Base-by-base conservation (phyloP, 2,329 filamentous ascomycete genomes). In the Paracorniculantispora psalliotae region DNA sequence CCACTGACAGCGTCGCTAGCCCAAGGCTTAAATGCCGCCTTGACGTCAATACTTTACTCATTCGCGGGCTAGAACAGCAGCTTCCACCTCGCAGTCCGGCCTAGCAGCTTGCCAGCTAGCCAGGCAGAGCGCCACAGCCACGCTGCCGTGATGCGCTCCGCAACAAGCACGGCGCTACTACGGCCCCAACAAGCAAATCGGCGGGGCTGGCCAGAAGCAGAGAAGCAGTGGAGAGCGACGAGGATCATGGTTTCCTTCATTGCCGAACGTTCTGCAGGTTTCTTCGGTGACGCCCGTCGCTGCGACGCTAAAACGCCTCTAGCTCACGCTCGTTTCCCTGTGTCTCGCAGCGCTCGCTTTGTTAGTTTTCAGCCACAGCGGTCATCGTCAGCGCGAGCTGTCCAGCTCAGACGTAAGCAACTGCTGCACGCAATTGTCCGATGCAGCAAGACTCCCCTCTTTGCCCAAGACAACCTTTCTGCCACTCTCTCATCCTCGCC, bases 121-220 rank as follows among this genome's bases (percentile, higher is more conserved):
- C 39, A 10, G 30, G 51, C 43, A 28, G 28, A 47, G 53, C 41
- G 53, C 43, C 53, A 47, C 53, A 39, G 17, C 39, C 39, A 43
- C 19, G 23, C 41, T 19, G 21, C 41, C 37, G 26, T 33, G 51
- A 44, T 30, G 51, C n/a, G 10, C 49, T 56, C 53, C 53, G 53
- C 53, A 50, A 41, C 26, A 13, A 44, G 33, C n/a, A 43, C 56
- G 56, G 56, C 47, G 48, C 48, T 58, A 58, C 23, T 58, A 43
- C 56, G 56, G 56, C 56, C 56, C 37, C 56, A 58, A 58, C n/a
- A 51, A 41, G 26, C 30, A 39, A 47, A 56, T 56, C 53, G 44
- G 53, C 53, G 53, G 53, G 53, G 41, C 53, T 48, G 30, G 30
- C n/a, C n/a, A 56, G 39, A 47, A 19, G 15, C 21, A 56, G 43